Evolutionary conservation across 345 rosid species (phyloP).

Genomic region (Geranium brycei): DNA sequence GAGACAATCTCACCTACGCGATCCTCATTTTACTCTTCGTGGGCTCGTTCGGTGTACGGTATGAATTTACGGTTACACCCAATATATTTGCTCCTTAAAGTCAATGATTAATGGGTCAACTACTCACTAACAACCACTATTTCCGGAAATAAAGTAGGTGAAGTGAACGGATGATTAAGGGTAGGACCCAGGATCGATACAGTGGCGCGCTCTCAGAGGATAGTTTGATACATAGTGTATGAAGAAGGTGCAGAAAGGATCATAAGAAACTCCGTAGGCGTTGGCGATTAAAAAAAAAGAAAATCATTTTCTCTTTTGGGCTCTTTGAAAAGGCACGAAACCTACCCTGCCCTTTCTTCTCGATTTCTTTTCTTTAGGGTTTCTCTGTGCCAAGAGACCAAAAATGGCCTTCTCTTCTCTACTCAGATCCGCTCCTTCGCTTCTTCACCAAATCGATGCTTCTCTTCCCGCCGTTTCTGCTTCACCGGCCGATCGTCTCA

Average conservation of each 20-base stretch:
- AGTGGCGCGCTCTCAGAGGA: not conserved
- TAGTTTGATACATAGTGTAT: not conserved
- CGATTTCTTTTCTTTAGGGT: constrained; percentile 12
- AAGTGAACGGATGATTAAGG: too few relatives aligned
- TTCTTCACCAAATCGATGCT: constrained; percentile 20
- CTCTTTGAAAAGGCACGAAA: not conserved
- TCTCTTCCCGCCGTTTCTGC: constrained; percentile 26
- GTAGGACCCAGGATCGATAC: not conserved
- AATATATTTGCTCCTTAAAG: too few relatives aligned
- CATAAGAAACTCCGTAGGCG: not conserved
- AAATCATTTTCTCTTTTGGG: too few relatives aligned
- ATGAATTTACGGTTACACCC: too few relatives aligned
- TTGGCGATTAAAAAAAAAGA: not conserved
- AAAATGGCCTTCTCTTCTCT: constrained; percentile 60
- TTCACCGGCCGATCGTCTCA: constrained; percentile 30
- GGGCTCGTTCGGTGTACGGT: too few relatives aligned
- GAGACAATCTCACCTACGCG: too few relatives aligned
- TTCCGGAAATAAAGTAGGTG: too few relatives aligned
- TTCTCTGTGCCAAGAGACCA: constrained; percentile 3
- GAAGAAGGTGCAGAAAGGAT: not conserved
- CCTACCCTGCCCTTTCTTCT: not conserved
- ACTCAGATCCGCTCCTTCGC: constrained; percentile 48
- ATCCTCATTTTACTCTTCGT: too few relatives aligned
- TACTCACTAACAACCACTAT: too few relatives aligned
- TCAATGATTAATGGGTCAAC: too few relatives aligned